Conservation (phyloP, 2,329 filamentous ascomycete species). For the Xylaria sp. region DNA sequence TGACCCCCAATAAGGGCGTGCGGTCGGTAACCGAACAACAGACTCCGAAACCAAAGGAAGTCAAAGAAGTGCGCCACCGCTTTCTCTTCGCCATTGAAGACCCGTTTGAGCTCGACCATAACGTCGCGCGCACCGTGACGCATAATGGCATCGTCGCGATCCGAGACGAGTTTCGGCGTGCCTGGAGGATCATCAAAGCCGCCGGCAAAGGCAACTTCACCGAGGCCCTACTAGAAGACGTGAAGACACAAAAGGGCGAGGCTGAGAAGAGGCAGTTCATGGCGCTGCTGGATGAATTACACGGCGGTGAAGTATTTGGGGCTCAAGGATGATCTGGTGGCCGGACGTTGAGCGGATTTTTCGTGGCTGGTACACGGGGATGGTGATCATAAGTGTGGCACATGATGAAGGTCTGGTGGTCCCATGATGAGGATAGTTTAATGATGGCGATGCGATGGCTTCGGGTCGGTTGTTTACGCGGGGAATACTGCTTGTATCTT, state of each 20-base stretch:
- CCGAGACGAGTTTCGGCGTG: constrained; percentile 84
- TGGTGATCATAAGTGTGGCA: background rate
- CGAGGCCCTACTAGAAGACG: constrained; percentile 66
- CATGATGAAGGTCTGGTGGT: background rate
- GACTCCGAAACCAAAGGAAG: constrained; percentile 51
- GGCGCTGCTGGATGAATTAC: constrained; percentile 56
- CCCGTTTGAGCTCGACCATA: constrained; percentile 88
- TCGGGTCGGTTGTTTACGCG: background rate
- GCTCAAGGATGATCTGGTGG: constrained; percentile 2
- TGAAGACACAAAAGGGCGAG: constrained; percentile 52
- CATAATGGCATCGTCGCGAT: constrained; percentile 85
- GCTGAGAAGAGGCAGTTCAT: constrained; percentile 52
- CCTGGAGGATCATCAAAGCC: constrained; percentile 75
- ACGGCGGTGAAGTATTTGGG: constrained; percentile 46
- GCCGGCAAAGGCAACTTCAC: constrained; percentile 55
- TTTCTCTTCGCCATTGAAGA: constrained; percentile 93
- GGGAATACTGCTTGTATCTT: background rate
- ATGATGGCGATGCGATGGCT: constrained; percentile 17
- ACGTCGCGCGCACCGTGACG: constrained; percentile 87
- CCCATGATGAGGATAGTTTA: constrained; percentile 1
- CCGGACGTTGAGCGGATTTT: background rate
- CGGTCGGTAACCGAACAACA: constrained; percentile 33
- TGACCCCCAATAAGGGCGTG: constrained; percentile 25
- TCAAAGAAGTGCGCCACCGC: constrained; percentile 79
- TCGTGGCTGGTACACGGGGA: background rate